Base-by-base conservation (phyloP, 371 early-diverging fungal species). In the Entomophthora muscae region DNA sequence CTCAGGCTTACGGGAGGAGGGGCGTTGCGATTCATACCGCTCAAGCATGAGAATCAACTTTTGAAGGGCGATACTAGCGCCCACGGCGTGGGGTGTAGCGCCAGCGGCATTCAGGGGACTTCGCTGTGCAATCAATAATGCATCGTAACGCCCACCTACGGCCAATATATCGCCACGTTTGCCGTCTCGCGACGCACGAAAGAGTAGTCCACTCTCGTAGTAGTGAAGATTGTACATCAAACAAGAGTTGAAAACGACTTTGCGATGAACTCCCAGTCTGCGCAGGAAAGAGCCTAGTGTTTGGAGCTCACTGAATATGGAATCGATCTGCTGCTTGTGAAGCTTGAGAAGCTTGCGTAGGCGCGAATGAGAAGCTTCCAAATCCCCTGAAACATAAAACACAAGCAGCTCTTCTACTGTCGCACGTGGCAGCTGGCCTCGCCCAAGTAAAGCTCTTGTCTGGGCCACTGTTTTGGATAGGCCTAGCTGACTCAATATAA, bases 1-100 rank as follows among this genome's bases (percentile, higher is more conserved):
- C n/a, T 82, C 80, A 0, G 61, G 33, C 3, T 66, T 78, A 71
- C 78, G 82, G 32, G 77, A 67, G 28, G 72, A 69, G n/a, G 76
- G 74, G 68, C 79, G 79, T 31, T 78, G 77, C 7, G 78, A 69
- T 65, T 88, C 88, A 63, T 86, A 83, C 65, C 80, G 74, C 52
- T 80, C 83, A 61, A 87, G 71, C 33, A 81, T 82, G 3, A 75
- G 73, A 31, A 87, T 78, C 2, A 90, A 73, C 65, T 84, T 82
- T 67, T 85, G 85, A n/a, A 89, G 71, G 1, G 86, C 86, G 69
- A 88, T 83, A 67, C 83, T 85, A 58, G 84, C 86, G 10, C 90
- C 90, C 21, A 86, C 81, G 1, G 85, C 86, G 30, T 77, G 79
- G 12, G 26, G 24, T 0, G 33, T 2, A 24, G 56, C 12, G 27